Conservation (phyloP, 371 early-diverging fungal genomes). For the Actinomucor elegans region DNA sequence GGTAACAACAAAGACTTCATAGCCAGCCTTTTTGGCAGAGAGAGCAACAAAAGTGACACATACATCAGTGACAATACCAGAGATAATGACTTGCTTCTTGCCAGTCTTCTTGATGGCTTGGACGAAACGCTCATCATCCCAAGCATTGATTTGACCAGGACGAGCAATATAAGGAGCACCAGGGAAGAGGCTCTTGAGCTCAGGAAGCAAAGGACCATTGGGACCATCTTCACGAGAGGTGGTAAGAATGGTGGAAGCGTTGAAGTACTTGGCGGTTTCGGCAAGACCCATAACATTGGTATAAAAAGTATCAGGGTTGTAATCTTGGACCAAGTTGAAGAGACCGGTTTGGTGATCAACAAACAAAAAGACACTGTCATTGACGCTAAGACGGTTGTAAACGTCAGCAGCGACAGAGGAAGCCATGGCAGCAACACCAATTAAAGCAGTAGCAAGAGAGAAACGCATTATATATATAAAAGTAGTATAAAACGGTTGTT, state of each 20-base stretch:
- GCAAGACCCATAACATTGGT: conserved; percentile 31
- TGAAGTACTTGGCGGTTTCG: conserved; percentile 25
- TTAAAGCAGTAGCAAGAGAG: conserved; percentile 15
- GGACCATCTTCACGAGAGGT: conserved; percentile 31
- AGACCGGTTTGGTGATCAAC: conserved; percentile 29
- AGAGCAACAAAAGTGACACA: conserved; percentile 27
- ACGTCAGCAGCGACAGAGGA: conserved; percentile 15
- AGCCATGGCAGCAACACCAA: conserved; percentile 12
- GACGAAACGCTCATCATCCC: conserved; percentile 26
- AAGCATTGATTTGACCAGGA: conserved; percentile 34
- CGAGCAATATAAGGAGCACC: conserved; percentile 22
- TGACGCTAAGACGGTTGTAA: conserved; percentile 21
- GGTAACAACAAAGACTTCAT: conserved; percentile 26
- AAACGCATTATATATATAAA: conserved; percentile 9
- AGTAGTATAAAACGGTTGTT: background rate
- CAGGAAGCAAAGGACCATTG: conserved; percentile 24
- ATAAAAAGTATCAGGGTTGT: conserved; percentile 15
- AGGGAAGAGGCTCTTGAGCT: conserved; percentile 24
- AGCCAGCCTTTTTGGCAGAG: conserved; percentile 28
- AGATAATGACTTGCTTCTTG: conserved; percentile 28
- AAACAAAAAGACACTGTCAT: conserved; percentile 25
- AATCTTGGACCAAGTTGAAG: conserved; percentile 22
- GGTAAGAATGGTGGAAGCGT: conserved; percentile 21
- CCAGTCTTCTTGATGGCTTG: conserved; percentile 28
- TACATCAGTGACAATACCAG: conserved; percentile 35